Evolutionary conservation across 179 eudicot genomes (phyloP), one percentile per base, ranked within the genome.

Genomic region (Spinacia oleracea): DNA sequence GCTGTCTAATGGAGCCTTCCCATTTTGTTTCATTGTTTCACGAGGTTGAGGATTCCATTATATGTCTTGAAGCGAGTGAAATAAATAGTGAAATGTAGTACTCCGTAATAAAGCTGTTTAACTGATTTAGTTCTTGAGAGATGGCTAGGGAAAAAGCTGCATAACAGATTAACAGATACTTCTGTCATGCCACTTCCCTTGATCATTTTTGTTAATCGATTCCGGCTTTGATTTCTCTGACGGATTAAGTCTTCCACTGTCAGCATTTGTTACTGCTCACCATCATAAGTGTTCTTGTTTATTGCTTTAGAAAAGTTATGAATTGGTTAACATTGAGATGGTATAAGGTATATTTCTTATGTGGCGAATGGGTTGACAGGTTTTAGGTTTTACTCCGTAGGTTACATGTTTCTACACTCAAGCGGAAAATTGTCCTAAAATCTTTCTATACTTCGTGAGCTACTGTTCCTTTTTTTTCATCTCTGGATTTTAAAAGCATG

Each of bases 111-210:
- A 25, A 59, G 64, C 29, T 23, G 32, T 23, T 6, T 56, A 1
- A 20, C 62, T 56, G 23, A 59, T 59, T 68, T 20, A 18, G 29
- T 68, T 38, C 72, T 67, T 38, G n/a, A 34, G 45, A 67, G 72
- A 27, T 67, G 40, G 23, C 21, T 38, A 15, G 0, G 14, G 10
- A 35, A 67, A 21, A 21, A 20, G 9, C 25, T 9, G n/a, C 48
- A n/a, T 68, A 68, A 40, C 51, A 68, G 32, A 68, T 43, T 68
- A 68, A 40, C 51, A 68, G 32, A 68, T 43, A 6, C 46, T 31
- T 68, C 11, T n/a, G 58, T 18, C 40, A 16, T 68, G 45, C 58
- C 58, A 51, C 58, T 4, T 21, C 58, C 18, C 58, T 51, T 51
- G 18, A 51, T 15, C 20, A n/a, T 51, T 51, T 16, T 16, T 14